Evolutionary conservation across 768 basidiomycete species (phyloP), one percentile per base, ranked within the genome.

Genomic region (Phlebiopsis gigantea): DNA sequence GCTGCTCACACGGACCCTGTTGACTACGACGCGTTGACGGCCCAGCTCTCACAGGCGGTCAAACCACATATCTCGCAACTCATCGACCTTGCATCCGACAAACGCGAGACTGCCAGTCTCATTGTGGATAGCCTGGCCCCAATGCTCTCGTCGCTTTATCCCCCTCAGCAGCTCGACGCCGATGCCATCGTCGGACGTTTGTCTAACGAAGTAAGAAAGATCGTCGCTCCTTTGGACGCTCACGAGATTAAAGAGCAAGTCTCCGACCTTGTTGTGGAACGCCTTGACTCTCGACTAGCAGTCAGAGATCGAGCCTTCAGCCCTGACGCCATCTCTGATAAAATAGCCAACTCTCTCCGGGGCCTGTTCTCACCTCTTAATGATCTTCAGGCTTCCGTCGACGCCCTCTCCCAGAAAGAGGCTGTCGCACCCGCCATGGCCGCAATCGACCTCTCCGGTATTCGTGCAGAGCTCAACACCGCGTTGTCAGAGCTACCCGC

Each of bases 181-280:
- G 78, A 82, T 47, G 73, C 76, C 2, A 70, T 92, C 48, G 77
- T 81, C 7, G 67, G 76, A 24, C 76, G 88, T 59, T 73, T 93
- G 49, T 81, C 81, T 4, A 71, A 79, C 1, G 91, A 92, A 69
- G 78, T 93, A 42, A 81, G 85, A 52, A 79, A 80, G 22, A 80
- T 84, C 25, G 84, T 89, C 57, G 85, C 83, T 0, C 87, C 87
- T 0, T 80, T 93, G 22, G 91, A 93, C 64, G 82, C 88, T 0
- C 88, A 91, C 62, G 87, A 88, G 68, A 88, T 93, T 67, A 91
- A 90, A 74, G 91, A 93, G 65, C 88, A 90, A 64, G 90, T 93
- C 0, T 88, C 91, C 1, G 91, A 92, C 66, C 80, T 93, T 26
- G 91, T 93, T 1, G 88, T 93, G 7, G 91, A 91, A 66, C 82